Conservation (phyloP, 257 asterid genomes). For the Gynochthodes officinalis region DNA sequence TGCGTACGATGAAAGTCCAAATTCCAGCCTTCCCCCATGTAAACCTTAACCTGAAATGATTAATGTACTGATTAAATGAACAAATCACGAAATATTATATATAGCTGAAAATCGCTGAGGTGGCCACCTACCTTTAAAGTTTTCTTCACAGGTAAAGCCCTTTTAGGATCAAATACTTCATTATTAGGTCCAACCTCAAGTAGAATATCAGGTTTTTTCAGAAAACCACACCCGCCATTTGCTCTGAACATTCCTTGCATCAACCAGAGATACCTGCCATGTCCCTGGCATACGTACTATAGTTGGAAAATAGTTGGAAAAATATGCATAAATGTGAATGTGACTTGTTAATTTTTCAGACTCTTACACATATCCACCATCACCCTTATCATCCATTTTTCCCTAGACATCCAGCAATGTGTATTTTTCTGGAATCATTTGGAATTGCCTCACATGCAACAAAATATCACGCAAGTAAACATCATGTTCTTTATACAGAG, state of each 20-base stretch:
- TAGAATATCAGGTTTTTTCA: conserved; percentile 67
- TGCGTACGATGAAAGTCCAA: conserved; percentile 64
- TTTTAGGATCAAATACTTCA: conserved; percentile 58
- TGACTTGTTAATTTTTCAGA: no score
- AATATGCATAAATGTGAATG: no score
- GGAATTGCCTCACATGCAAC: not conserved
- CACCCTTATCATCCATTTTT: no score
- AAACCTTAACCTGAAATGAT: conserved; percentile 51
- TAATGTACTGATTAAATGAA: not conserved
- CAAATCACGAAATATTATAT: not conserved
- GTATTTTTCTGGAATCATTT: no score
- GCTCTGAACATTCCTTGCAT: conserved; percentile 83
- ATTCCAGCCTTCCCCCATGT: conserved; percentile 82
- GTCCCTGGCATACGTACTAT: conserved; percentile 36
- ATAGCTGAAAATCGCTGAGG: not conserved
- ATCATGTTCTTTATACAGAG: not conserved
- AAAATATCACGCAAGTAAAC: no score
- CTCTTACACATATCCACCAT: no score
- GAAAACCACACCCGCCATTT: conserved; percentile 83
- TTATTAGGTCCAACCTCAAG: conserved; percentile 33
- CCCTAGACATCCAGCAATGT: no score
- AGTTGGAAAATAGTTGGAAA: not conserved
- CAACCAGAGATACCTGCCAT: conserved; percentile 73
- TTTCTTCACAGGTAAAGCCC: conserved; percentile 37
- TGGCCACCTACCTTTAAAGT: conserved; percentile 46